These are phyloP conservation scores for Pythium aquatile DNA, from an alignment of 352 stramenopile species.

Conservation along the genomic window DNA sequence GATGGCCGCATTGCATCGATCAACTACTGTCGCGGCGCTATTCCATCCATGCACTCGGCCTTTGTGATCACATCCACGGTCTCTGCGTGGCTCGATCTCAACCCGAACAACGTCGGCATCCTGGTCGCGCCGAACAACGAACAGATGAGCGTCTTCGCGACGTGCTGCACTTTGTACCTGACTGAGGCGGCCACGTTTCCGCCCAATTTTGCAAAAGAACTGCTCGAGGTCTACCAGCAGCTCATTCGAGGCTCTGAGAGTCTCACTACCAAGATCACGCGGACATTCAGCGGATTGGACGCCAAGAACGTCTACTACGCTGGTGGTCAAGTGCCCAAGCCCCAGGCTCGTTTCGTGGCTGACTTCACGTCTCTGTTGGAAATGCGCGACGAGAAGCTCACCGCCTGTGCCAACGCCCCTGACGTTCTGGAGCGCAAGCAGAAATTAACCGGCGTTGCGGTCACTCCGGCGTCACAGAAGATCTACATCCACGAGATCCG, in stretches of 20 bases:
- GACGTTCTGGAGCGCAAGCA: conserved; percentile 64
- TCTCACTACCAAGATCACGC: conserved; percentile 69
- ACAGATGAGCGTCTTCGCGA: conserved; percentile 87
- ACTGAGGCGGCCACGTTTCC: conserved; percentile 64
- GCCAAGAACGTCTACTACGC: conserved; percentile 71
- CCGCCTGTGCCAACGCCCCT: conserved; percentile 41
- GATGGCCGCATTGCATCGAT: conserved; percentile 83
- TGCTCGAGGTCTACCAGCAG: conserved; percentile 75
- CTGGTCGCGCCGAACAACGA: conserved; percentile 83
- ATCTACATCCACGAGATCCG: conserved; percentile 85
- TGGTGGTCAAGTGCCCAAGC: conserved; percentile 55
- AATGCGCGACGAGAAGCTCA: conserved; percentile 66
- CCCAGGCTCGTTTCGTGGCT: conserved; percentile 73
- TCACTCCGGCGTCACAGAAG: conserved; percentile 58
- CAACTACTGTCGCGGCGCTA: conserved; percentile 58
- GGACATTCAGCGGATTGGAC: conserved; percentile 71
- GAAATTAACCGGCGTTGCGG: conserved; percentile 75
- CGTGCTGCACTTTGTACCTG: conserved; percentile 81
- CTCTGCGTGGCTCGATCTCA: conserved; percentile 78
- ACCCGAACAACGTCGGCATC: conserved; percentile 72
- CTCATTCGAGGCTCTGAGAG: conserved; percentile 76
- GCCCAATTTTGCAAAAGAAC: conserved; percentile 64
- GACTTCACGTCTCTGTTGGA: conserved; percentile 79
- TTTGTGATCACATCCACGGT: conserved; percentile 84
- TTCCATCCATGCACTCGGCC: conserved; percentile 84